Percentiles rank a stretch among this genome's conserved stretches.
Conservation (phyloP, 2,329 filamentous ascomycete species). For the Xenoacremonium recifei region DNA sequence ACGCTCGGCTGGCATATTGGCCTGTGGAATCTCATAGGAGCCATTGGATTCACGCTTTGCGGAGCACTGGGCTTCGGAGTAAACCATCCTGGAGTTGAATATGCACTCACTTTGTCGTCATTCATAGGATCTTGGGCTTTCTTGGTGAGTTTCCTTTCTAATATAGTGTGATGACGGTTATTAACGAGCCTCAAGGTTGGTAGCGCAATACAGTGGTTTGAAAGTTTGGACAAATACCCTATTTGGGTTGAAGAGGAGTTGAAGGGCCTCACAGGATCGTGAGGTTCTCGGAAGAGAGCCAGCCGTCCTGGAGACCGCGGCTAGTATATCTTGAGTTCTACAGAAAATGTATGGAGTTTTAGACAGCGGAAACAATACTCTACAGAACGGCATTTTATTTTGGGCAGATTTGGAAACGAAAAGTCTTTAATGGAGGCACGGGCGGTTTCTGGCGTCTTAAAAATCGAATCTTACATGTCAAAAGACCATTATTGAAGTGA, state of each 20-base stretch:
- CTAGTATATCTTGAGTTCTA: no score
- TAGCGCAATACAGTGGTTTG: constrained; percentile 24
- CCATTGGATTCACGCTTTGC: constrained; percentile 61
- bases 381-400: no score
- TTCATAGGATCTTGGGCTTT: constrained; percentile 51
- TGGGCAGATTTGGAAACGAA: no score
- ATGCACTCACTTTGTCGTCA: constrained; percentile 48
- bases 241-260: constrained; percentile 16
- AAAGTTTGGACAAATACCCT: constrained; percentile 24
- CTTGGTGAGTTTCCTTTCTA: constrained; percentile 23
- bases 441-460: no score
- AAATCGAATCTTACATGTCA: no score
- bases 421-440: no score
- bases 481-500: no score
- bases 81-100: constrained; percentile 31
- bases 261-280: no score
- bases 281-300: no score
- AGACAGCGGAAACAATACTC: no score
- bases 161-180: neutral
- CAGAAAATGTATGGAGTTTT: no score
- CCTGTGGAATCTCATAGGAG: constrained; percentile 63
- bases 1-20: constrained; percentile 68
- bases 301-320: no score
- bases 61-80: constrained; percentile 54
- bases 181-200: constrained; percentile 48